Evolutionary conservation across 129 eudicot species (phyloP).

Genomic region (Tagetes patula): DNA sequence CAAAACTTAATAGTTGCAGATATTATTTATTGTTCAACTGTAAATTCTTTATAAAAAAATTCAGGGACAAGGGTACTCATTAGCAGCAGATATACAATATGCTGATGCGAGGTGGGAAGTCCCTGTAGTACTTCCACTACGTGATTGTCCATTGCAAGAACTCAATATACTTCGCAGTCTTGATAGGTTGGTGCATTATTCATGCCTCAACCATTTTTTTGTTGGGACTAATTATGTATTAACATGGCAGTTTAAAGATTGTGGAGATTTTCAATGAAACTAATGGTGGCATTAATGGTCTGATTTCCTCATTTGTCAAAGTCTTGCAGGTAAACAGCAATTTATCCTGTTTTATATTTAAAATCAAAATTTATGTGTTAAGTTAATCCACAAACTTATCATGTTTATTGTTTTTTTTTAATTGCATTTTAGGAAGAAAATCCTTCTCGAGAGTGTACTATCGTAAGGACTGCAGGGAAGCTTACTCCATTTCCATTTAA

Average conservation of each 20-base stretch:
- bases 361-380: background rate
- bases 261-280: slow-evolving; percentile 46
- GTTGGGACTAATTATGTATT: slow-evolving; percentile 31
- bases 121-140: slow-evolving; percentile 87
- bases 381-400: slow-evolving; percentile 12
- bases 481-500: slow-evolving; percentile 87
- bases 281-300: slow-evolving; percentile 73
- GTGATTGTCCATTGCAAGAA: slow-evolving; percentile 87
- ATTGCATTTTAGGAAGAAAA: slow-evolving; percentile 73
- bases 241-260: slow-evolving; percentile 76
- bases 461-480: slow-evolving; percentile 95
- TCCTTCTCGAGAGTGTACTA: slow-evolving; percentile 92
- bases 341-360: background rate
- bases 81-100: slow-evolving; percentile 97
- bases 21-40: background rate
- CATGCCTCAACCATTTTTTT: slow-evolving; percentile 12
- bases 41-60: background rate
- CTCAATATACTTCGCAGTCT: slow-evolving; percentile 70
- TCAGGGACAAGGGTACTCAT: slow-evolving; percentile 98
- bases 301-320: slow-evolving; percentile 84
- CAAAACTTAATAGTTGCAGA: background rate
- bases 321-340: slow-evolving; percentile 61
- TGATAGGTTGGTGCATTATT: slow-evolving; percentile 63
- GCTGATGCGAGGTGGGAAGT: slow-evolving; percentile 95
- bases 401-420: background rate